A percentile compares a stretch with the other conserved stretches of the same genome.
Evolutionary conservation across 768 basidiomycete genomes (phyloP).

Genomic region (Filobasidium wieringae): DNA sequence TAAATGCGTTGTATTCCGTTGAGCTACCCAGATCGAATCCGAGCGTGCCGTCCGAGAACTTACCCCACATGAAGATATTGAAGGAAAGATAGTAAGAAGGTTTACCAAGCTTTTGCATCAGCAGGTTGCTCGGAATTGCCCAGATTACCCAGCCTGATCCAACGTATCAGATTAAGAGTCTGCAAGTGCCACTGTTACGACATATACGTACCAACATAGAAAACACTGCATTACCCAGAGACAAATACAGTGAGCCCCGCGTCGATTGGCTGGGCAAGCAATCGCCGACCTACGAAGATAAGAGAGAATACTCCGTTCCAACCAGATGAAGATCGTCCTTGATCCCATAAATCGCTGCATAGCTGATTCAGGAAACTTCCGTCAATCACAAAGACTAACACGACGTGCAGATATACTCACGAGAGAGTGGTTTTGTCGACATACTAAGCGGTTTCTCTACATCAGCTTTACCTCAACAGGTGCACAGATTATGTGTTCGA

Average conservation of each 20-base stretch:
- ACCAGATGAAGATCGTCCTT: slow-evolving; percentile 37
- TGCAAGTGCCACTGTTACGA: too few species aligned
- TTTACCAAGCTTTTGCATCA: slow-evolving; percentile 41
- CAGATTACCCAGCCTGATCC: slow-evolving; percentile 42
- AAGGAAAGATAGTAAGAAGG: slow-evolving; percentile 41
- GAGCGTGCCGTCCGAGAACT: neutral
- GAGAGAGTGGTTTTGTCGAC: slow-evolving; percentile 36
- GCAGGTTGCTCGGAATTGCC: slow-evolving; percentile 43
- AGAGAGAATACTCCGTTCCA: slow-evolving; percentile 38
- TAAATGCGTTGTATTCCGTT: neutral
- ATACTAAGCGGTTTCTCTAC: slow-evolving; percentile 3
- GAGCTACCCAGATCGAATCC: neutral
- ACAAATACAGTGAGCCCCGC: neutral
- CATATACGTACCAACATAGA: too few species aligned
- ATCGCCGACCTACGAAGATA: slow-evolving; percentile 20
- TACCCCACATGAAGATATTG: slow-evolving; percentile 42
- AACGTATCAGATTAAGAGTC: too few species aligned
- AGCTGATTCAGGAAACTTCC: slow-evolving; percentile 1
- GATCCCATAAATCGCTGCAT: slow-evolving; percentile 37
- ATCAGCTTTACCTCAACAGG: too few species aligned
- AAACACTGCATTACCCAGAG: too few species aligned
- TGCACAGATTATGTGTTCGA: neutral
- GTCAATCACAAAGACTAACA: neutral
- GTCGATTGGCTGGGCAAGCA: slow-evolving; percentile 22
- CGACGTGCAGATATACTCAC: neutral